These are phyloP conservation scores for Ustilago crameri DNA, from an alignment of 1,284 basidiomycete genomes.

Conservation along the genomic window DNA sequence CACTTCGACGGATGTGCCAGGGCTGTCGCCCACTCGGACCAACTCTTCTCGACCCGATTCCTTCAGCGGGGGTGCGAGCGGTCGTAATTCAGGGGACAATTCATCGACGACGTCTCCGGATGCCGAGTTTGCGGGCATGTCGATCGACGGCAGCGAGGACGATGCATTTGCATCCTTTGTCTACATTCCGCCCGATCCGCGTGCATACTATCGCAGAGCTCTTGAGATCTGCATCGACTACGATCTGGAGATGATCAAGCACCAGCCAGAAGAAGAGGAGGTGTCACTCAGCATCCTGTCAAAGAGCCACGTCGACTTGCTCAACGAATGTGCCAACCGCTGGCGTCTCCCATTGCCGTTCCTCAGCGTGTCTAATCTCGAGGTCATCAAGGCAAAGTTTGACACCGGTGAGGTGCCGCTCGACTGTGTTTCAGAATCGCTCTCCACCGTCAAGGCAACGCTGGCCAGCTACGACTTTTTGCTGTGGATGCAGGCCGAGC, in stretches of 20 bases:
- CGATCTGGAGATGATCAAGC: slow-evolving; percentile 89
- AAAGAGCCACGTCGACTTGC: slow-evolving; percentile 79
- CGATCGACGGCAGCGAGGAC: slow-evolving; percentile 43
- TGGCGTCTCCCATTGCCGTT: slow-evolving; percentile 89
- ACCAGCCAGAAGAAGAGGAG: slow-evolving; percentile 92
- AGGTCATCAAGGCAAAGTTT: slow-evolving; percentile 86
- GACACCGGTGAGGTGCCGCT: slow-evolving; percentile 90
- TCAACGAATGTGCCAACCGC: slow-evolving; percentile 85
- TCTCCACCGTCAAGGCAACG: slow-evolving; percentile 78
- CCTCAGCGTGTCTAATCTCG: slow-evolving; percentile 82
- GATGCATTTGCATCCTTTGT: slow-evolving; percentile 72
- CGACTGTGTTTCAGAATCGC: slow-evolving; percentile 87
- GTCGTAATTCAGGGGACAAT: slow-evolving; percentile 10
- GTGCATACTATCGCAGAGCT: slow-evolving; percentile 83
- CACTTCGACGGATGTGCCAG: slow-evolving; percentile 52
- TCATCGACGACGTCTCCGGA: slow-evolving; percentile 25
- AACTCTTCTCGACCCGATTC: slow-evolving; percentile 22
- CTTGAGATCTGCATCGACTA: slow-evolving; percentile 84
- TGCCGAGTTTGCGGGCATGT: slow-evolving; percentile 28
- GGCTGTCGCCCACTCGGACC: slow-evolving; percentile 15
- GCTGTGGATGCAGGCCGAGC: slow-evolving; percentile 84
- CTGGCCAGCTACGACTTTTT: slow-evolving; percentile 73
- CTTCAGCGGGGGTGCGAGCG: slow-evolving; percentile 11
- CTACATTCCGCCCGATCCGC: slow-evolving; percentile 89
- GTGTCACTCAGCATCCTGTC: slow-evolving; percentile 95